These are phyloP conservation scores for Mycena crocata DNA, from an alignment of 768 basidiomycete genomes.

Conservation along the genomic window DNA sequence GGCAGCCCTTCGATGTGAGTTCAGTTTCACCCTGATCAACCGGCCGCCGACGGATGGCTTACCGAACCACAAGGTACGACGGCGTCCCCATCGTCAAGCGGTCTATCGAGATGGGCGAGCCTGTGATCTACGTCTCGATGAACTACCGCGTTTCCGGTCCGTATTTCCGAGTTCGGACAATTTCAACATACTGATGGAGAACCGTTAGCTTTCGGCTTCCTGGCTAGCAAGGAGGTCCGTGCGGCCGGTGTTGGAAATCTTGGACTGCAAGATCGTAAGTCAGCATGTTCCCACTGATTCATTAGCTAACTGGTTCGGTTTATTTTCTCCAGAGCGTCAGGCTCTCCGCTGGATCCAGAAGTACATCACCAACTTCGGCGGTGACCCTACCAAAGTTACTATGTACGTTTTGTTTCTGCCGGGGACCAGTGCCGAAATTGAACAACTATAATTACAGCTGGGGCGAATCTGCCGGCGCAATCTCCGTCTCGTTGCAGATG, in stretches of 20 bases:
- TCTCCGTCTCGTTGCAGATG: conserved; percentile 63
- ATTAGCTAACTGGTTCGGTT: conserved; percentile 26
- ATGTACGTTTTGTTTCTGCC: conserved; percentile 46
- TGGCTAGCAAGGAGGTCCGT: conserved; percentile 57
- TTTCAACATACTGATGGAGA: not conserved
- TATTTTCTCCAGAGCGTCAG: conserved; percentile 54
- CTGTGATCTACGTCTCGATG: conserved; percentile 64
- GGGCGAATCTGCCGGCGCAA: conserved; percentile 70
- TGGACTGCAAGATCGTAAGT: conserved; percentile 67
- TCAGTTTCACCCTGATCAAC: not conserved
- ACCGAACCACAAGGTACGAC: conserved; percentile 47
- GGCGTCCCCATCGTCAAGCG: conserved; percentile 55
- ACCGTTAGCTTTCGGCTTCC: conserved; percentile 54
- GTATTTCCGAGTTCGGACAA: not conserved
- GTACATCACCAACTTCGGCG: conserved; percentile 73
- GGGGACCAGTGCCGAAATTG: no score
- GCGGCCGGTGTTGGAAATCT: conserved; percentile 62
- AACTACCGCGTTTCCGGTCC: conserved; percentile 54
- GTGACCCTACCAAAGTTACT: conserved; percentile 67
- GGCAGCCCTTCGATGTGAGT: conserved; percentile 34
- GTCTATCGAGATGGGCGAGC: conserved; percentile 55
- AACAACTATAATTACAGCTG: conserved; percentile 46
- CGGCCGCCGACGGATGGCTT: not conserved
- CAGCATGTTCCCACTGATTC: conserved; percentile 31
- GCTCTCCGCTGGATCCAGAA: conserved; percentile 75